A percentile compares a stretch with the other conserved stretches of the same genome.
These are phyloP conservation scores for Amanita rimosa DNA, from an alignment of 768 basidiomycete species.

Conservation along the genomic window DNA sequence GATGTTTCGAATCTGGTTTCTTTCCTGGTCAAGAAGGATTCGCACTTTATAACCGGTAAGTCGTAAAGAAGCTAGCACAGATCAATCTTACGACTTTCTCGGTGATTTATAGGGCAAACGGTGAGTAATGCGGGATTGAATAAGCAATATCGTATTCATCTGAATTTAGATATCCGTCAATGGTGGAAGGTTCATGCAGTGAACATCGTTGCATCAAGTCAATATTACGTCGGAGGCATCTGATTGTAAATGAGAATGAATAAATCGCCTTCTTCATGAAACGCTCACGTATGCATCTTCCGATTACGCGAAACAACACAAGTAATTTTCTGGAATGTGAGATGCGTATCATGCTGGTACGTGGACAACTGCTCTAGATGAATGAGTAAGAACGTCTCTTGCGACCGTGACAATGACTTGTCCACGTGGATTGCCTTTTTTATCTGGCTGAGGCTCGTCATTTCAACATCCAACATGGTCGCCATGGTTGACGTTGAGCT, in stretches of 20 bases:
- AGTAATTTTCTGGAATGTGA: no score
- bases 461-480: background rate
- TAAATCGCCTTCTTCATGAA: no score
- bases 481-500: background rate
- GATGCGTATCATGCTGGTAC: no score
- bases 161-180: conserved; percentile 2
- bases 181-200: conserved; percentile 1
- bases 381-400: no score
- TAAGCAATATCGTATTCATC: background rate
- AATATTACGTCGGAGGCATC: no score
- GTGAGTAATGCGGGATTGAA: background rate
- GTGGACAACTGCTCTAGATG: no score
- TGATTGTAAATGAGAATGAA: background rate
- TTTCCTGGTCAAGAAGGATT: conserved; percentile 20
- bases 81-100: no score
- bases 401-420: no score
- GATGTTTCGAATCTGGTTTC: conserved; percentile 22
- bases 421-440: no score
- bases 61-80: background rate
- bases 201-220: background rate
- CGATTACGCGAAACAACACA: no score
- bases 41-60: conserved; percentile 18
- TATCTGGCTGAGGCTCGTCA: no score
- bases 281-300: no score
- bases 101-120: conserved; percentile 1